phyloP scores from a whole-genome alignment of 805 yeast genomes.

The Suhomyces xylopsoci region DNA sequence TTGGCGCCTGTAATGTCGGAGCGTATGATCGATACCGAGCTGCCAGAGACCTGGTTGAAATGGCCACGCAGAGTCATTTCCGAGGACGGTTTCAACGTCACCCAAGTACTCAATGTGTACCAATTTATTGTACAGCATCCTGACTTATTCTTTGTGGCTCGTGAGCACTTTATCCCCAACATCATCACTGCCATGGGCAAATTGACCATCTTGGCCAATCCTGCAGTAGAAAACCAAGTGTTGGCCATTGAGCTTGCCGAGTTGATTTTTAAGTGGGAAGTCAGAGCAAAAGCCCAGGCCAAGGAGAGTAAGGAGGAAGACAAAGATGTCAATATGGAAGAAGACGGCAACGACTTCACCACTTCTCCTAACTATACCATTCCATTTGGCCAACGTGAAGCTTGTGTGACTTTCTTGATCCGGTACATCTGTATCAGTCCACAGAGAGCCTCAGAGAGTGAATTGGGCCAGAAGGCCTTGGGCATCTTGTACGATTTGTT shows the following conservation, averaged over 20 bases:
- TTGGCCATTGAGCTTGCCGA: conserved; percentile 90
- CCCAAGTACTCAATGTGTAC: conserved; percentile 82
- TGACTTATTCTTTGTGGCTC: conserved; percentile 75
- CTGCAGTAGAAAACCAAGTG: conserved; percentile 76
- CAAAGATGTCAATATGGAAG: conserved; percentile 16
- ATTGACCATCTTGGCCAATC: conserved; percentile 71
- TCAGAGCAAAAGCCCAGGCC: conserved; percentile 31
- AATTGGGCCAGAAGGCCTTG: conserved; percentile 76
- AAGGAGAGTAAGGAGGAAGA: conserved; percentile 14
- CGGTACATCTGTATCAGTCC: conserved; percentile 85
- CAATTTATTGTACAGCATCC: conserved; percentile 86
- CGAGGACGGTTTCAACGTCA: conserved; percentile 84
- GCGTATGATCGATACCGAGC: conserved; percentile 53
- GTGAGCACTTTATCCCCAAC: conserved; percentile 86
- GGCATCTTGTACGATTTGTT: conserved; percentile 72
- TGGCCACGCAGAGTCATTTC: conserved; percentile 92
- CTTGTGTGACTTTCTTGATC: conserved; percentile 84
- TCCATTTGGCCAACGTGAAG: conserved; percentile 80
- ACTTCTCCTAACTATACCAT: conserved; percentile 53
- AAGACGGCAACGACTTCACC: conserved; percentile 33
- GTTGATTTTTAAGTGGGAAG: conserved; percentile 82
- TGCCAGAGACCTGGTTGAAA: conserved; percentile 72
- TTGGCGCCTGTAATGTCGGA: conserved; percentile 83
- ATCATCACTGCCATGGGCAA: conserved; percentile 92
- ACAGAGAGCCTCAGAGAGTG: conserved; percentile 79